Base-by-base conservation (phyloP, 345 rosid species). In the Populus nigra region DNA sequence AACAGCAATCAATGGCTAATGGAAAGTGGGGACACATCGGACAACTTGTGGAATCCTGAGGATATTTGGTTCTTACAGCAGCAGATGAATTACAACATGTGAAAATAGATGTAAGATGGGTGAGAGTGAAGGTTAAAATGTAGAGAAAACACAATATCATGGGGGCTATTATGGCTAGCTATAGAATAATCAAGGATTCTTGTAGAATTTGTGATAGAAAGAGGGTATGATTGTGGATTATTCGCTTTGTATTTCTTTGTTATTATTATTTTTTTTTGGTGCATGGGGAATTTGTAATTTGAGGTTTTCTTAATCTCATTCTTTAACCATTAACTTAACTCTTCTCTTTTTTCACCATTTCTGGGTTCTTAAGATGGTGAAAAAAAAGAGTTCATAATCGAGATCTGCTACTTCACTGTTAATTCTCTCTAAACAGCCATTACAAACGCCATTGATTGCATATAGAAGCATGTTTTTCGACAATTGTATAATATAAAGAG, bases 41-140 rank as follows among this genome's bases (percentile, higher is more conserved):
- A 93, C 91, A 91, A 78, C 80, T 77, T 91, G 77, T 93, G 92
- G 93, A 86, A 89, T 82, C 86, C 82, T 61, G 99, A 92, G 68
- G 93, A 93, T 71, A 74, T 89, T 38, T 90, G 86, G 91, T 88
- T 83, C 78, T 80, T 86, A 59, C 92, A 89, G 83, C 92, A 93
- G 75, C 91, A 86, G 73, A 76, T 88, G 85, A 87, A 27, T 27
- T 27, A 86, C 90, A 82, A 35, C 68, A 29, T 84, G 88, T 88
- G 83, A 83, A 69, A 71, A 59, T 12, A 27, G 15, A 59, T n/a
- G 10, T 59, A 45, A 15, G 61, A 72, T 22, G 69, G 69, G 5
- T 39, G 33, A 13, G 39, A 33, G 17, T 65, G 76, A 61, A 55
- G 77, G 68, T 73, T 50, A 15, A 33, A 43, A 31, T 77, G 73